Percentiles rank a stretch among this genome's conserved stretches.
These are phyloP conservation scores for Plantago elongata DNA, from an alignment of 257 asterid species.

Conservation along the genomic window DNA sequence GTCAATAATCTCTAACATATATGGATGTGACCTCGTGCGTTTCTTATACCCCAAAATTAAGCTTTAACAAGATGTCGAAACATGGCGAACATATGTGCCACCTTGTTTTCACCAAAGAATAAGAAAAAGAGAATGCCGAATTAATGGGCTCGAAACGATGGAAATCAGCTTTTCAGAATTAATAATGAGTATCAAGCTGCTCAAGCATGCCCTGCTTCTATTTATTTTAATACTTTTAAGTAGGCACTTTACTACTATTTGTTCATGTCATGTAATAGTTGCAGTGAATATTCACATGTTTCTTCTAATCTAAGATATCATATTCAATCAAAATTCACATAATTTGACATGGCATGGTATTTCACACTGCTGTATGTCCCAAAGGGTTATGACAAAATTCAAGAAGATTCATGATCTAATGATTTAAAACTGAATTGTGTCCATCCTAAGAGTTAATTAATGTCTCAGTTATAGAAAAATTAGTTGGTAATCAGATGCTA, in stretches of 20 bases:
- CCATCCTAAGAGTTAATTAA: too few relatives aligned
- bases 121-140: not conserved
- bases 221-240: not conserved
- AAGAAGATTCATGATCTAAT: too few relatives aligned
- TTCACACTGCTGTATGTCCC: not conserved
- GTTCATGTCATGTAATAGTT: not conserved
- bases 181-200: not conserved
- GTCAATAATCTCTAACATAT: too few relatives aligned
- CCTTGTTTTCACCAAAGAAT: not conserved
- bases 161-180: constrained; percentile 6
- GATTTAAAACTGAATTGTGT: too few relatives aligned
- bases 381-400: too few relatives aligned
- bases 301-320: not conserved
- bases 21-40: too few relatives aligned
- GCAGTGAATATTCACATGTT: not conserved
- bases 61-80: too few relatives aligned
- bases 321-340: not conserved
- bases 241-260: not conserved
- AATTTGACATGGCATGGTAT: not conserved
- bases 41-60: too few relatives aligned
- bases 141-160: constrained; percentile 1
- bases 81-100: too few relatives aligned
- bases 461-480: too few relatives aligned
- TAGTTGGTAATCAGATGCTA: too few relatives aligned
- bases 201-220: not conserved